Evolutionary conservation across 768 basidiomycete species (phyloP), one percentile per base, ranked within the genome.

Genomic region (Auricularia auricula-judae): DNA sequence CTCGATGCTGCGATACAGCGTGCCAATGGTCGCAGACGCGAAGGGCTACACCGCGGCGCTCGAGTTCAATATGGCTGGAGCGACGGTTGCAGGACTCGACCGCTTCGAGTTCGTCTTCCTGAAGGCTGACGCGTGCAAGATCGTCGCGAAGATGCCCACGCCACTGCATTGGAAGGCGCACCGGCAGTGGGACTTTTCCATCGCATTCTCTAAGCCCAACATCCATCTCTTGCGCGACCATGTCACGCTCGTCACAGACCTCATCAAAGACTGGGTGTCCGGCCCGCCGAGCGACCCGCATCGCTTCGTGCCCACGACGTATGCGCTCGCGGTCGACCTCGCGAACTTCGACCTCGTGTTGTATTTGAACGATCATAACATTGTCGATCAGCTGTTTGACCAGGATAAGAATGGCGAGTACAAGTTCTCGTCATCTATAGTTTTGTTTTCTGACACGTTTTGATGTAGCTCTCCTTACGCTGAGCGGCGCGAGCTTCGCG

Each of bases 351-450:
- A 84, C 65, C 72, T 96, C 61, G 88, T 89, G 68, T 72, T 91
- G 33, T 95, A 91, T 71, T 85, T 91, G 62, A 98, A 98, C 71
- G 96, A 98, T 74, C 93, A 93, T 71, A 98, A 98, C 71, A 92
- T 98, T 71, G 90, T 98, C 61, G 93, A 97, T 77, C 90, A 89
- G 66, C 93, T 94, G 2, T 76, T 87, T 39, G 77, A 86, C 64
- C 77, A 76, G 64, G 88, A 93, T n/a, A 89, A 93, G 69, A 98
- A 98, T 72, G 39, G 39, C 39, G 12, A 42, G 39, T 42, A 14
- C 8, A 14, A 14, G 8, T 14, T 86, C 93, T 93, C 42, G 44
- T 61, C 53, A 54, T n/a, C 35, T 21, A 18, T 23, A 43, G 16
- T 21, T 8, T 63, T 12, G 44, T 61, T 34, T 33, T 18, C 11